Percentiles rank a stretch among this genome's conserved stretches.
These are phyloP conservation scores for Saturnispora mendoncae DNA, from an alignment of 805 yeast genomes.

Conservation along the genomic window DNA sequence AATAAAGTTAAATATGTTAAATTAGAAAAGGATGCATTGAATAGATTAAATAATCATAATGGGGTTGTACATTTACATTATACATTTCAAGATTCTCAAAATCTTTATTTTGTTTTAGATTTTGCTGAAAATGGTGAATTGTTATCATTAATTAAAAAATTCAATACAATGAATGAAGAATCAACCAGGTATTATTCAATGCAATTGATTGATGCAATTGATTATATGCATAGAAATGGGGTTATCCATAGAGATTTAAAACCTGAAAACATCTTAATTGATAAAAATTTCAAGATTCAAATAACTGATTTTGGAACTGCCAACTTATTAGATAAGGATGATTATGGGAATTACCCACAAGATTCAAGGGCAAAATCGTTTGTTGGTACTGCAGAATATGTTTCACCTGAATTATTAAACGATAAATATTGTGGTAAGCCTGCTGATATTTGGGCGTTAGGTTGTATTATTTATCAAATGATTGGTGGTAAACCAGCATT, in stretches of 20 bases:
- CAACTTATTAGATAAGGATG: slow-evolving; percentile 49
- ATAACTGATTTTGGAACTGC: slow-evolving; percentile 86
- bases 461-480: slow-evolving; percentile 53
- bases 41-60: slow-evolving; percentile 44
- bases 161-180: slow-evolving; percentile 64
- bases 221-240: slow-evolving; percentile 65
- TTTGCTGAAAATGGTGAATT: slow-evolving; percentile 77
- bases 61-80: slow-evolving; percentile 64
- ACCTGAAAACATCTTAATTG: slow-evolving; percentile 72
- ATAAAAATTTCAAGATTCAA: slow-evolving; percentile 50
- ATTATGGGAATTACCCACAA: slow-evolving; percentile 48
- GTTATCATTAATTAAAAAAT: slow-evolving; percentile 53
- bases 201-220: slow-evolving; percentile 65
- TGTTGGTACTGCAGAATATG: slow-evolving; percentile 82
- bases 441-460: slow-evolving; percentile 55
- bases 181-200: slow-evolving; percentile 61
- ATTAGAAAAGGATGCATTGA: slow-evolving; percentile 72
- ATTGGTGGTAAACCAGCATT: slow-evolving; percentile 69
- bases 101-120: slow-evolving; percentile 66
- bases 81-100: slow-evolving; percentile 71
- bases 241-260: slow-evolving; percentile 75
- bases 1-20: slow-evolving; percentile 80
- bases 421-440: slow-evolving; percentile 59
- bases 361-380: slow-evolving; percentile 69
- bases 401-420: slow-evolving; percentile 70